phyloP scores from a whole-genome alignment of 1,284 basidiomycete genomes.

The Sphaerobolus stellatus region DNA sequence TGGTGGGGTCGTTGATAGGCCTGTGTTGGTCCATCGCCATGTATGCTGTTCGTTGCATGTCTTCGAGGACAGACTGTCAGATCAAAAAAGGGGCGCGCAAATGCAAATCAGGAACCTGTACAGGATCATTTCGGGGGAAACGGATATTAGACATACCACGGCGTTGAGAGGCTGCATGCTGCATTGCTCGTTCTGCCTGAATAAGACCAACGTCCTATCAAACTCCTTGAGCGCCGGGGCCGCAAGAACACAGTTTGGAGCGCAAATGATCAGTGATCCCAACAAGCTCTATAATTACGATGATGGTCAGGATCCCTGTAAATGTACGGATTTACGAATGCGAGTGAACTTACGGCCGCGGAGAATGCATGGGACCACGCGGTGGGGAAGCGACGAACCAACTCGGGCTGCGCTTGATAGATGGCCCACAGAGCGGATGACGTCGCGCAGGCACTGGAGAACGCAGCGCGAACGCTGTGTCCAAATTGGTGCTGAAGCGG shows the following conservation, averaged over 20 bases:
- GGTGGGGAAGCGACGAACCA: slow-evolving; percentile 9
- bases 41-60: slow-evolving; percentile 13
- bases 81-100: no score
- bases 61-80: slow-evolving; percentile 8
- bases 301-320: no score
- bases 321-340: no score
- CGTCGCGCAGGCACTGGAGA: slow-evolving; percentile 9
- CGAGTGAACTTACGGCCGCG: slow-evolving; percentile 8
- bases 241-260: slow-evolving; percentile 7
- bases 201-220: slow-evolving; percentile 9
- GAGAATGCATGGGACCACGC: slow-evolving; percentile 13
- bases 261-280: slow-evolving; percentile 11
- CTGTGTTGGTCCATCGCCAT: slow-evolving; percentile 9
- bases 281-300: slow-evolving; percentile 10
- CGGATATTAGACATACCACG: not conserved
- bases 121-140: not conserved
- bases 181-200: slow-evolving; percentile 6
- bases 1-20: not conserved
- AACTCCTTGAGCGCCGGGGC: slow-evolving; percentile 11
- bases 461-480: slow-evolving; percentile 7
- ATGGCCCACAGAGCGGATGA: slow-evolving; percentile 6
- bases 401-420: slow-evolving; percentile 1
- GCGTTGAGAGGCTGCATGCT: slow-evolving; percentile 12
- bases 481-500: slow-evolving; percentile 10
- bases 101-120: no score